Evolutionary conservation across 352 stramenopile species (phyloP).

Genomic region (Thraustochytrium sp.): DNA sequence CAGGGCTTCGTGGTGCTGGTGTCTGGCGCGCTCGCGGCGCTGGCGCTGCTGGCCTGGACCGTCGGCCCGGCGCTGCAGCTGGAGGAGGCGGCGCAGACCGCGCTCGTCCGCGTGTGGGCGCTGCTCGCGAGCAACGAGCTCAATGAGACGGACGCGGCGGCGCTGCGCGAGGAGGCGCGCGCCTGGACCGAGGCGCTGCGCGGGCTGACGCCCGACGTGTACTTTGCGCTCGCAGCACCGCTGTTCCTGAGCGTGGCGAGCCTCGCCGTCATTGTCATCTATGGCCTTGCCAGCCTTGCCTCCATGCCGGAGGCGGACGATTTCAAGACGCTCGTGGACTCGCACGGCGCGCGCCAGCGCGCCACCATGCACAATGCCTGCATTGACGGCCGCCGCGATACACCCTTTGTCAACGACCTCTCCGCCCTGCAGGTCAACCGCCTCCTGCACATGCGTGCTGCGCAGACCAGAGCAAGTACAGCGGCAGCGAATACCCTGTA

Average conservation of each 20-base stretch:
- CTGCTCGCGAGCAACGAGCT: background rate
- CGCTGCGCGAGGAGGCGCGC: background rate
- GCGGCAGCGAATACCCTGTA: too few species aligned
- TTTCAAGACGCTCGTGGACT: slow-evolving; percentile 13
- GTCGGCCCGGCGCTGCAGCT: background rate
- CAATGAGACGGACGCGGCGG: background rate
- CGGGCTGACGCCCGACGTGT: background rate
- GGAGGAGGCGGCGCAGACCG: background rate
- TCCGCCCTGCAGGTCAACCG: background rate
- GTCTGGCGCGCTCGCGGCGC: background rate
- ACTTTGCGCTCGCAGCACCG: slow-evolving; percentile 9
- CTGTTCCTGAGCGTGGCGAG: background rate
- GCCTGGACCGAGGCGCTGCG: background rate
- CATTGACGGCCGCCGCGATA: background rate
- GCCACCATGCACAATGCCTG: background rate
- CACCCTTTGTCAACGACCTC: slow-evolving; percentile 19
- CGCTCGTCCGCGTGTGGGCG: background rate
- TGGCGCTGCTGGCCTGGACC: background rate
- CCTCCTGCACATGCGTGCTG: background rate
- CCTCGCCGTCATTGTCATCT: slow-evolving; percentile 12
- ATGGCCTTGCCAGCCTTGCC: background rate
- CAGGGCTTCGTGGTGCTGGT: background rate
- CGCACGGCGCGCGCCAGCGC: background rate
- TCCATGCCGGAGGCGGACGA: background rate
- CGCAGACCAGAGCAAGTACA: too few species aligned